Conservation (phyloP, 495 filamentous ascomycete species). For the Daldinia grandis region DNA sequence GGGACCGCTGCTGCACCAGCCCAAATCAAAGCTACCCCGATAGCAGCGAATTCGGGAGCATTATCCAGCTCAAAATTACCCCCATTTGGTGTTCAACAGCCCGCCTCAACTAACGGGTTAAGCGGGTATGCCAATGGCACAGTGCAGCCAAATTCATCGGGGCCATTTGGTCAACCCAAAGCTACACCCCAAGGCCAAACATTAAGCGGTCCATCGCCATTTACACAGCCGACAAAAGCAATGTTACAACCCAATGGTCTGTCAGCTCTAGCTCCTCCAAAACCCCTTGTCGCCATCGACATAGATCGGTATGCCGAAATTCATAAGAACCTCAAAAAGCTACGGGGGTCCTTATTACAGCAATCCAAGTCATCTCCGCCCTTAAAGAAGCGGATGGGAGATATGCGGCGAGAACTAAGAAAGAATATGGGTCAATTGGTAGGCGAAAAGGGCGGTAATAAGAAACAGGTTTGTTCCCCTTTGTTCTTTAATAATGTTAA, state of each 20-base stretch:
- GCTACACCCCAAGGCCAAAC: slow-evolving; percentile 2
- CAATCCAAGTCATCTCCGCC: slow-evolving; percentile 53
- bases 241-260: slow-evolving; percentile 14
- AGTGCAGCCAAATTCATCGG: slow-evolving; percentile 21
- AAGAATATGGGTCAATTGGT: slow-evolving; percentile 80
- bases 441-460: slow-evolving; percentile 69
- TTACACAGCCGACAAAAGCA: slow-evolving; percentile 7
- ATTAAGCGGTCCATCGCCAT: slow-evolving; percentile 6
- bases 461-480: slow-evolving; percentile 56
- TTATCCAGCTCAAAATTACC: neutral
- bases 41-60: neutral
- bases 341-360: slow-evolving; percentile 66
- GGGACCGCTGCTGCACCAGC: neutral
- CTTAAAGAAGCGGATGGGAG: slow-evolving; percentile 73
- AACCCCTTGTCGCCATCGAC: slow-evolving; percentile 30
- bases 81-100: slow-evolving; percentile 9
- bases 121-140: slow-evolving; percentile 25
- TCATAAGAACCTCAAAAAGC: slow-evolving; percentile 74
- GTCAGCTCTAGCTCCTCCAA: neutral
- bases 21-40: slow-evolving; percentile 4
- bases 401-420: slow-evolving; percentile 75
- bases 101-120: slow-evolving; percentile 22
- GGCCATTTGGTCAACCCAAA: neutral
- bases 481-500: neutral
- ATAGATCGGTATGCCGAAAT: slow-evolving; percentile 70